Evolutionary conservation across 345 rosid species (phyloP).

Genomic region (Viola odorata): DNA sequence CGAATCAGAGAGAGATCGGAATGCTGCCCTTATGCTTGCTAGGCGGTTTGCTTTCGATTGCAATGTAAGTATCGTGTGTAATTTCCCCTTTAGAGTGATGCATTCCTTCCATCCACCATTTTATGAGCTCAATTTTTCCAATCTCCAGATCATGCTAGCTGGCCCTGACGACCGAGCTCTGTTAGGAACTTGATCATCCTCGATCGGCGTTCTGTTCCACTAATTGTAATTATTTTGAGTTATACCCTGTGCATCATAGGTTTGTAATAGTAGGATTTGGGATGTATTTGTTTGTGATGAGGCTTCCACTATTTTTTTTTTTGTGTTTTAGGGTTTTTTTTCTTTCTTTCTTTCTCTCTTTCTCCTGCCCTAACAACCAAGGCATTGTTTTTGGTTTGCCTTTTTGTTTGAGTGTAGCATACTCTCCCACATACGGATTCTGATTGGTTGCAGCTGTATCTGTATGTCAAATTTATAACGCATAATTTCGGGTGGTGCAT

Average conservation of each 20-base stretch:
- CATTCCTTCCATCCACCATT: neutral
- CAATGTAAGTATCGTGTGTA: constrained; percentile 43
- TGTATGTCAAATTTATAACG: neutral
- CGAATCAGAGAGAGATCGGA: constrained; percentile 83
- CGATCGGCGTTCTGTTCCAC: constrained; percentile 3
- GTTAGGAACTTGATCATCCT: constrained; percentile 22
- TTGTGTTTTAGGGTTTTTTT: too few species aligned
- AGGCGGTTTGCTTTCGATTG: constrained; percentile 94
- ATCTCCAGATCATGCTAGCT: constrained; percentile 47
- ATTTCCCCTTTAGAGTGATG: neutral
- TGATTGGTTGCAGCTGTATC: constrained; percentile 11
- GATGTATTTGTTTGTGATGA: constrained; percentile 14
- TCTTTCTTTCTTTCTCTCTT: neutral
- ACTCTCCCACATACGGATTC: neutral
- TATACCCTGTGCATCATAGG: constrained; percentile 26
- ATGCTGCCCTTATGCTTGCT: constrained; percentile 89
- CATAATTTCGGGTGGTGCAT: neutral
- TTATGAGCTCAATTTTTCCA: neutral
- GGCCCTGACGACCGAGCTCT: constrained; percentile 60
- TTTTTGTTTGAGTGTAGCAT: constrained; percentile 26
- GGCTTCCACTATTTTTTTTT: constrained; percentile 10
- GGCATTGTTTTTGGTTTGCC: constrained; percentile 39
- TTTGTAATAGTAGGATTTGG: constrained; percentile 29
- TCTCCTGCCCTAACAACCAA: constrained; percentile 12
- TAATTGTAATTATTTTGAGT: constrained; percentile 39